phyloP scores from a whole-genome alignment of 1,139 yeast genomes.

The Debaryomyces singareniensis region DNA sequence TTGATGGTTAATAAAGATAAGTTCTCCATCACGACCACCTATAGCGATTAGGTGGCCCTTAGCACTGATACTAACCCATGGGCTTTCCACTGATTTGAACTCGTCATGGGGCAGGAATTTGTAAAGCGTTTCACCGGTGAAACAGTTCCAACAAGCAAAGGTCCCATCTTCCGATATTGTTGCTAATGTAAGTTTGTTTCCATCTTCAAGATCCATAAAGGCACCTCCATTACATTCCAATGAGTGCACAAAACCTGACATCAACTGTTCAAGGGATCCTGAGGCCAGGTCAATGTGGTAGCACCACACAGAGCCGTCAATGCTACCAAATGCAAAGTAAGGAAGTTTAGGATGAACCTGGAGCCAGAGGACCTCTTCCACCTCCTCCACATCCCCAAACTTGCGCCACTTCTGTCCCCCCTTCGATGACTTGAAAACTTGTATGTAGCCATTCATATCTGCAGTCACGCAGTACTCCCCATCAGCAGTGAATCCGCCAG shows the following conservation, averaged over 20 bases:
- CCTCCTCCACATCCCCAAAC: constrained; percentile 72
- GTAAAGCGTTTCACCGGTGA: constrained; percentile 61
- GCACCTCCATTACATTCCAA: constrained; percentile 73
- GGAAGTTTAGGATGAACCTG: constrained; percentile 67
- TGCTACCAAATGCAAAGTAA: constrained; percentile 89
- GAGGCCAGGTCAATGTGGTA: constrained; percentile 61
- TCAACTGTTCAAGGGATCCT: constrained; percentile 56
- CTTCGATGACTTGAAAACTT: constrained; percentile 64
- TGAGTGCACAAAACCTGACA: constrained; percentile 78
- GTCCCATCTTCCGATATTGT: constrained; percentile 88
- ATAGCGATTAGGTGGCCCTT: constrained; percentile 51
- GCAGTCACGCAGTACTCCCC: constrained; percentile 82
- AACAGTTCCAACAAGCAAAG: constrained; percentile 85
- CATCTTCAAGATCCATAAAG: constrained; percentile 59
- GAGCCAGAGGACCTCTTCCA: constrained; percentile 74
- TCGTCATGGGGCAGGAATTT: constrained; percentile 58
- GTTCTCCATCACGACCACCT: constrained; percentile 84
- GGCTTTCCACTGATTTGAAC: constrained; percentile 67
- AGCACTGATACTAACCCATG: constrained; percentile 73
- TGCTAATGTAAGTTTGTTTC: constrained; percentile 57
- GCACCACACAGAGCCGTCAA: constrained; percentile 93
- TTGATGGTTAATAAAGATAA: constrained; percentile 68
- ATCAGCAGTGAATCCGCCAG: constrained; percentile 77
- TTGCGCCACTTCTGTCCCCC: constrained; percentile 80
- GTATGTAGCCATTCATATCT: constrained; percentile 87